Evolutionary conservation across 306 rosid species (phyloP).

Genomic region (Vachellia pachyceras): DNA sequence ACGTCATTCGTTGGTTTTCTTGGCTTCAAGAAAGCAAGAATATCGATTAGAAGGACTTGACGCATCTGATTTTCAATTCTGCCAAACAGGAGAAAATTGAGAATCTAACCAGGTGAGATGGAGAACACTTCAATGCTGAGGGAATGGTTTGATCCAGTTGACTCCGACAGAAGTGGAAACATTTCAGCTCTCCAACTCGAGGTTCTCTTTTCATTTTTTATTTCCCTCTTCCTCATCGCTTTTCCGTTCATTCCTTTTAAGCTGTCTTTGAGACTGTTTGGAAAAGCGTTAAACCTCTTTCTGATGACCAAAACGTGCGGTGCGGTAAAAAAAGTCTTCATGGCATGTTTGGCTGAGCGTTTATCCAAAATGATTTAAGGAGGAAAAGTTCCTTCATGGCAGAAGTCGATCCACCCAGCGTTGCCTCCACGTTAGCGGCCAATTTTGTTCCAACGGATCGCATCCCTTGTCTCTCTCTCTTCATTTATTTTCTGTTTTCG

Average conservation of each 20-base stretch:
- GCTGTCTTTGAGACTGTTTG: not conserved
- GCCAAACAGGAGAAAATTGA: not conserved
- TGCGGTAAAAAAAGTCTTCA: too few species aligned
- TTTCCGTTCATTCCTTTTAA: not conserved
- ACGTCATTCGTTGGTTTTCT: not conserved
- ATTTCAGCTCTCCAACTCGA: conserved; percentile 74
- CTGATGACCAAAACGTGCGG: too few species aligned
- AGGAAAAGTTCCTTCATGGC: too few species aligned
- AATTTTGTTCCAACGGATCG: too few species aligned
- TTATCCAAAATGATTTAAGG: too few species aligned
- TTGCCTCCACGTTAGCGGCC: too few species aligned
- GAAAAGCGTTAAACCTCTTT: too few species aligned
- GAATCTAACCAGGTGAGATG: conserved; percentile 37
- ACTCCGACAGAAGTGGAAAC: conserved; percentile 68
- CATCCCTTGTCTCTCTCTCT: too few species aligned
- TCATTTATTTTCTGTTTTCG: too few species aligned
- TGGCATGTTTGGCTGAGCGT: too few species aligned
- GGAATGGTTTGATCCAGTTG: conserved; percentile 90
- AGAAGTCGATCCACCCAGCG: too few species aligned
- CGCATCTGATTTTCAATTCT: not conserved
- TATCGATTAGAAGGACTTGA: not conserved
- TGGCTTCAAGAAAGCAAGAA: not conserved
- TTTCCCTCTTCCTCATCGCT: not conserved
- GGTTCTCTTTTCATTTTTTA: conserved; percentile 42
- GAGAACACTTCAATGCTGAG: conserved; percentile 61